phyloP scores from a whole-genome alignment of 306 rosid species.

The Canavalia gladiata region DNA sequence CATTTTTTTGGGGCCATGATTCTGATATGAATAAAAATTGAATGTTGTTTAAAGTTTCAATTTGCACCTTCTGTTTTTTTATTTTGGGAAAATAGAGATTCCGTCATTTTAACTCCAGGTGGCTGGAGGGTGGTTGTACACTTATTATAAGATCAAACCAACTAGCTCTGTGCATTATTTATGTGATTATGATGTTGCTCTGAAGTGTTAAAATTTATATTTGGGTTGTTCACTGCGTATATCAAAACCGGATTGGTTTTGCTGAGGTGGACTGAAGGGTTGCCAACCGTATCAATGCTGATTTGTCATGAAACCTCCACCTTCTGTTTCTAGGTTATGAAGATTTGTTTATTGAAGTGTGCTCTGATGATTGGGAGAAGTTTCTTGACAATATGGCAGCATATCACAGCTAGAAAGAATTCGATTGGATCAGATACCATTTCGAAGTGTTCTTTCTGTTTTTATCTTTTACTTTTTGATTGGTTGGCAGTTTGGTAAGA shows the following conservation, averaged over 20 bases:
- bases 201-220: conserved; percentile 31
- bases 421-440: conserved; percentile 33
- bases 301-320: conserved; percentile 22
- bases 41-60: conserved; percentile 20
- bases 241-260: conserved; percentile 37
- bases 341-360: conserved; percentile 10
- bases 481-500: conserved; percentile 44
- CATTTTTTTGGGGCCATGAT: conserved; percentile 55
- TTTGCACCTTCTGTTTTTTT: conserved; percentile 2
- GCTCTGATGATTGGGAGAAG: conserved; percentile 29
- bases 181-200: conserved; percentile 22
- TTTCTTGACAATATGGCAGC: conserved; percentile 37
- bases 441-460: conserved; percentile 22
- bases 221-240: conserved; percentile 15
- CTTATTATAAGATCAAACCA: neutral
- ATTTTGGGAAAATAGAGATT: neutral
- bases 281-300: neutral
- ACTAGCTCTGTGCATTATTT: neutral
- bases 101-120: conserved; percentile 28
- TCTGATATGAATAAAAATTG: conserved; percentile 50
- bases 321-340: conserved; percentile 3
- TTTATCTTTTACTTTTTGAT: neutral
- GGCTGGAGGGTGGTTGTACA: conserved; percentile 29
- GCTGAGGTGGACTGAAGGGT: conserved; percentile 29
- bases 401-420: conserved; percentile 31